A percentile compares a stretch with the other conserved stretches of the same genome.
phyloP scores from a whole-genome alignment of 1,284 basidiomycete genomes.

The Trichosporon sp. region DNA sequence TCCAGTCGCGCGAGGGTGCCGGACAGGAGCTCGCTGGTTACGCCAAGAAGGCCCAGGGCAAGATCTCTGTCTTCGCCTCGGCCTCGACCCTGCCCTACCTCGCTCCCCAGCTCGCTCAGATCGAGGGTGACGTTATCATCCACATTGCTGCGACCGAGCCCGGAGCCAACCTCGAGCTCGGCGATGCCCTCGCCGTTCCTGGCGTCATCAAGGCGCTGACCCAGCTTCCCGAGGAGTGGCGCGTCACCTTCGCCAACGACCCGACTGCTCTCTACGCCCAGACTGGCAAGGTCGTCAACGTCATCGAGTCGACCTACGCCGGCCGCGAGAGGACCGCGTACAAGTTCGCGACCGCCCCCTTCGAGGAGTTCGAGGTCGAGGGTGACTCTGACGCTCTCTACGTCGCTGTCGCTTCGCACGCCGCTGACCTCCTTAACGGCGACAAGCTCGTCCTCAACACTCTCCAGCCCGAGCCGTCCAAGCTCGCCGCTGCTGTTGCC shows the following conservation, averaged over 20 bases:
- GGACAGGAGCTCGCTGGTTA: conserved; percentile 80
- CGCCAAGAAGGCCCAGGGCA: conserved; percentile 58
- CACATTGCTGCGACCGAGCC: conserved; percentile 74
- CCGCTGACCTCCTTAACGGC: conserved; percentile 40
- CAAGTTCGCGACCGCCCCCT: conserved; percentile 44
- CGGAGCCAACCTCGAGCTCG: conserved; percentile 63
- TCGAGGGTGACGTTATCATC: conserved; percentile 70
- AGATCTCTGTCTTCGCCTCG: conserved; percentile 54
- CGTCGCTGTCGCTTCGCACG: conserved; percentile 46
- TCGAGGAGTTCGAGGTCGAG: conserved; percentile 40
- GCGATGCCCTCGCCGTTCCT: conserved; percentile 66
- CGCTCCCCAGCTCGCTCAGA: conserved; percentile 68
- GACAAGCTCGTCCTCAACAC: conserved; percentile 48
- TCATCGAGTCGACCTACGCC: conserved; percentile 54
- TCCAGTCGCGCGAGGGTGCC: conserved; percentile 86
- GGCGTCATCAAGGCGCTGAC: conserved; percentile 60
- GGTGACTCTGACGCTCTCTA: conserved; percentile 37
- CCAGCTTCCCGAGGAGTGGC: conserved; percentile 67
- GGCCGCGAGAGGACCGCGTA: conserved; percentile 49
- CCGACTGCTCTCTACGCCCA: conserved; percentile 62
- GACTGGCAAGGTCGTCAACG: conserved; percentile 48
- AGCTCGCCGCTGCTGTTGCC: conserved; percentile 41
- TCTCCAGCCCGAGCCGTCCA: conserved; percentile 44
- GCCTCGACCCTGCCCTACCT: conserved; percentile 67
- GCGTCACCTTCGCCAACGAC: conserved; percentile 64